Percentiles rank a stretch among this genome's conserved stretches.
Conservation (phyloP, 2,329 filamentous ascomycete species). For the Fusarium nurragi region DNA sequence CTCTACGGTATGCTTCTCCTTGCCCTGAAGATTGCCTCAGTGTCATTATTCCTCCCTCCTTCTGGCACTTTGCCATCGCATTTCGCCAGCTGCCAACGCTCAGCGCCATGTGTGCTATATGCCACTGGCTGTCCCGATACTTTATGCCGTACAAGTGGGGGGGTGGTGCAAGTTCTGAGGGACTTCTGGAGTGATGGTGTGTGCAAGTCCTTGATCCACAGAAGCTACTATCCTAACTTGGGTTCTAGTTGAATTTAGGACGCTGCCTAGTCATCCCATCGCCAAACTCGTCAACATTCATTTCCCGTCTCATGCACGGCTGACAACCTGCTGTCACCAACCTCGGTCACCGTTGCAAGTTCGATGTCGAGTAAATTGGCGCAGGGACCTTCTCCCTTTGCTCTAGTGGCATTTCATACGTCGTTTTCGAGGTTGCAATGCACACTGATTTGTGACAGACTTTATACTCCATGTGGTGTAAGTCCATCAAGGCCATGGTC, state of each 20-base stretch:
- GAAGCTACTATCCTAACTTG: constrained; percentile 20
- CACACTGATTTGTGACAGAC: constrained; percentile 5
- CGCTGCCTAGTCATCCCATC: constrained; percentile 24
- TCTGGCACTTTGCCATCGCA: constrained; percentile 1
- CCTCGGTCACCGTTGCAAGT: constrained; percentile 33
- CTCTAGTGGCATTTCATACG: constrained; percentile 22
- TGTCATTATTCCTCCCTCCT: constrained; percentile 10
- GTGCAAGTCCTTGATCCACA: constrained; percentile 23
- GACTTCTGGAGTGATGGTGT: constrained; percentile 36
- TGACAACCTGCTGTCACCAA: constrained; percentile 39
- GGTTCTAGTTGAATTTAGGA: constrained; percentile 27
- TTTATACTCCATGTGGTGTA: constrained; percentile 2
- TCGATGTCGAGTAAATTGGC: constrained; percentile 26
- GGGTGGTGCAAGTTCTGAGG: constrained; percentile 33
- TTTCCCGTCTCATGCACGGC: constrained; percentile 40
- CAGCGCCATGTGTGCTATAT: constrained; percentile 27
- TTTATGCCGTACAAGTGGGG: constrained; percentile 25
- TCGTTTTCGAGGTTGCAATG: constrained; percentile 6
- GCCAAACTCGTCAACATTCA: constrained; percentile 37
- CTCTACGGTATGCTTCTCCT: constrained; percentile 3
- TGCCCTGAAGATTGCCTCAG: constrained; percentile 4
- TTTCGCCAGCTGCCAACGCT: constrained; percentile 27
- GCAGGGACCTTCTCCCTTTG: constrained; percentile 34
- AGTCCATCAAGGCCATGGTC: constrained; percentile 3
- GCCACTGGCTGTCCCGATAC: constrained; percentile 37